Evolutionary conservation across 352 stramenopile genomes (phyloP), one percentile per base, ranked within the genome.

Genomic region (Halophytophthora polymorphica): DNA sequence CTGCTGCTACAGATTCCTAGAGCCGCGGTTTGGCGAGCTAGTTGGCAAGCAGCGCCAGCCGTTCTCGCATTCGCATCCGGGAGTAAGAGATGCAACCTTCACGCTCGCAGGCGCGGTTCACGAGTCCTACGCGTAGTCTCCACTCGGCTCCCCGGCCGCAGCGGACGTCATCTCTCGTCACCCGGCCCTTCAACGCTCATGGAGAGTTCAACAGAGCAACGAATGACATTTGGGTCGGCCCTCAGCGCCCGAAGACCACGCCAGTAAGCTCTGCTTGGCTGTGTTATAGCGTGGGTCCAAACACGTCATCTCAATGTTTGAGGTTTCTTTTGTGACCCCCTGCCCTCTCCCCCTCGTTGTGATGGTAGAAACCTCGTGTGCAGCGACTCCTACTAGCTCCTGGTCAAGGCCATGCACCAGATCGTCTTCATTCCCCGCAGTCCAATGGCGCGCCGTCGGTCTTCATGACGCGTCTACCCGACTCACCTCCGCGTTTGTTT

Each of bases 391-490:
- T 81, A 21, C 38, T 66, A 3, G 41, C 54, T 13, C 64, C 67
- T 15, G 57, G 64, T 14, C 64, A 71, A 46, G 54, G 43, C 10
- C 34, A 44, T n/a, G 15, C 58, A 22, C 37, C 41, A 19, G 56
- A 69, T 22, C 45, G 23, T 18, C 33, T 29, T 13, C 41, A 4
- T 25, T 48, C 42, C 4, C 29, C 10, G 21, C 42, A 63, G 38
- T 45, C 19, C 6, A 45, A 34, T 8, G 17, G 49, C 12, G 15
- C 15, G 14, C 21, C 59, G 6, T 31, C 51, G 12, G 66, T 54
- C 17, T 79, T 72, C 34, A 73, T 88, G 63, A 77, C 66, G 1
- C 69, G 69, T n/a, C 40, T 88, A 11, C 73, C 77, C 0, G 64
- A 86, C 46, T 88, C 77, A 1, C 77, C 77, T 1, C 73, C 77